phyloP scores from a whole-genome alignment of 1,284 basidiomycete genomes.

The Tilletia indica region DNA sequence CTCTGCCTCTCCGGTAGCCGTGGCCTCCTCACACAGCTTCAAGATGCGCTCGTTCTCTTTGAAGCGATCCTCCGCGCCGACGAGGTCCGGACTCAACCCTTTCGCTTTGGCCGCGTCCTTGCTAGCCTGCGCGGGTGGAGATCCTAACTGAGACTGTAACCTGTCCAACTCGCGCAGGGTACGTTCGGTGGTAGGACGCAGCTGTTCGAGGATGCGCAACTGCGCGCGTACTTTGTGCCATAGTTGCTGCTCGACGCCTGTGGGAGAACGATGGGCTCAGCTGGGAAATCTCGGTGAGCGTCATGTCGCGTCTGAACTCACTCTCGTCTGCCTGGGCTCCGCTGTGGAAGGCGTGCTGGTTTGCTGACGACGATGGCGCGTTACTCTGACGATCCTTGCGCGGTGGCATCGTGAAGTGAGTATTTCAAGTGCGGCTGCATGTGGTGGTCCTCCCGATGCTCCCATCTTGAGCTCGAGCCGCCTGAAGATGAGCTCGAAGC shows the following conservation, averaged over 20 bases:
- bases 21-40: constrained; percentile 29
- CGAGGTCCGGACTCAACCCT: constrained; percentile 27
- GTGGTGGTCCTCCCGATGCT: neutral
- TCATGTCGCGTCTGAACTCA: neutral
- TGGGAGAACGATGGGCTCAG: neutral
- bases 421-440: neutral
- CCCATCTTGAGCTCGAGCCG: neutral
- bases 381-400: neutral
- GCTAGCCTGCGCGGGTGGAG: neutral
- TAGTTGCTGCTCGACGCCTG: constrained; percentile 40
- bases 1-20: constrained; percentile 33
- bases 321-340: neutral
- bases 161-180: constrained; percentile 24
- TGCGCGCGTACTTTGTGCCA: constrained; percentile 48
- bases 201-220: constrained; percentile 42
- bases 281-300: neutral
- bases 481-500: neutral
- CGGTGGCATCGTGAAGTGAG: neutral
- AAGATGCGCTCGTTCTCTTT: constrained; percentile 23
- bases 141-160: constrained; percentile 7
- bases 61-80: constrained; percentile 31
- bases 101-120: constrained; percentile 27
- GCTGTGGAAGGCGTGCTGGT: neutral
- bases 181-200: constrained; percentile 29
- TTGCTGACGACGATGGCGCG: neutral